phyloP scores from a whole-genome alignment of 225 moss, liverwort and hornwort genomes.

The Anthoceros angustus region DNA sequence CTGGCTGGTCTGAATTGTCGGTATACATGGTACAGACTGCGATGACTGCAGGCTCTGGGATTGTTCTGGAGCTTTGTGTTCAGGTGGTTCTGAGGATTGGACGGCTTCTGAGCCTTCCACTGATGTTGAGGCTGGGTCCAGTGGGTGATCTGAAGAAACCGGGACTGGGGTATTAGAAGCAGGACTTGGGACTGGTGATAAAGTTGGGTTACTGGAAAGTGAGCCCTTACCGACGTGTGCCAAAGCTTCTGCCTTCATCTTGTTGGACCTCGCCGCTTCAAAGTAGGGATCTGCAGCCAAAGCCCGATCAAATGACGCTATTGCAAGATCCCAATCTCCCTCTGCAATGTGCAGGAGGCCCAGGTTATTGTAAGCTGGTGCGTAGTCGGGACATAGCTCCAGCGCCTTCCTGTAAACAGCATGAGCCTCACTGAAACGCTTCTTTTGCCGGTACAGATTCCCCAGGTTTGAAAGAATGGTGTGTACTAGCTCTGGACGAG shows the following conservation, averaged over 20 bases:
- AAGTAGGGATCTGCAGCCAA: conserved; percentile 28
- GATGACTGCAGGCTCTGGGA: too few species aligned
- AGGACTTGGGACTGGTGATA: not conserved
- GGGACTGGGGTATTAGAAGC: not conserved
- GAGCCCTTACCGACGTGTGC: conserved; percentile 16
- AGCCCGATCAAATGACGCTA: conserved; percentile 34
- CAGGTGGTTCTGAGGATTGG: too few species aligned
- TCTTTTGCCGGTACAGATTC: conserved; percentile 41
- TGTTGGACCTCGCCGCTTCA: conserved; percentile 47
- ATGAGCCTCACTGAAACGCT: conserved; percentile 35
- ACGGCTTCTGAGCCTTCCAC: too few species aligned
- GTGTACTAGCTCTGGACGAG: conserved; percentile 37
- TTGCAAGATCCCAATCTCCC: conserved; percentile 32
- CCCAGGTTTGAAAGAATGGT: conserved; percentile 43
- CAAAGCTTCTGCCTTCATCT: conserved; percentile 48
- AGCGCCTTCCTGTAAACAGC: conserved; percentile 27
- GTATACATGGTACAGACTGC: too few species aligned
- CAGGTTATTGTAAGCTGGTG: conserved; percentile 44
- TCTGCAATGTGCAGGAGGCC: conserved; percentile 38
- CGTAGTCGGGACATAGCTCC: conserved; percentile 46
- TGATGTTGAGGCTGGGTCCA: not conserved
- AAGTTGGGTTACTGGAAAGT: not conserved
- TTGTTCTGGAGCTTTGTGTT: too few species aligned
- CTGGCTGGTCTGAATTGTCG: not conserved
- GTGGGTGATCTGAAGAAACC: not conserved